These are phyloP conservation scores for Fusarium chaquense DNA, from an alignment of 2,329 filamentous ascomycete genomes.

Conservation along the genomic window DNA sequence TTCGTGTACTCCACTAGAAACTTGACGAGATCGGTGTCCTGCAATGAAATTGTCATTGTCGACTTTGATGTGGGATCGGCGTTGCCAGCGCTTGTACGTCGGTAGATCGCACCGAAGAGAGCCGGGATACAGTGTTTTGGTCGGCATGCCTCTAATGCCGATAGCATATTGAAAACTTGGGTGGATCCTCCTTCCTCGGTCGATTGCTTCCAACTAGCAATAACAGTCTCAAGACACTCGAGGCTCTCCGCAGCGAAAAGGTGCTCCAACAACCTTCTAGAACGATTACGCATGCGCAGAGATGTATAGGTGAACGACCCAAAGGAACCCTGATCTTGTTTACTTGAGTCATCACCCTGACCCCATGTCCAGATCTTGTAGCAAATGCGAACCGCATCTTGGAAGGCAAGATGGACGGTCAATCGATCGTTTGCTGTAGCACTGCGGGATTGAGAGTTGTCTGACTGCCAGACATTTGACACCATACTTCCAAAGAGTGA, in stretches of 20 bases:
- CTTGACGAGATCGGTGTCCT: conserved; percentile 84
- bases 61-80: conserved; percentile 85
- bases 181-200: conserved; percentile 62
- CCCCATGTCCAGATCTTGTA: conserved; percentile 97
- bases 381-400: conserved; percentile 92
- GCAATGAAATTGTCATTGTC: conserved; percentile 85
- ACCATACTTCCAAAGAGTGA: conserved; percentile 96
- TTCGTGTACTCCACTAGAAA: conserved; percentile 92
- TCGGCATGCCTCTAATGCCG: conserved; percentile 89
- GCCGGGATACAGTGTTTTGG: conserved; percentile 93
- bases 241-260: conserved; percentile 92
- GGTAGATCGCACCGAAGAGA: conserved; percentile 96
- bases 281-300: conserved; percentile 88
- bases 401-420: conserved; percentile 94
- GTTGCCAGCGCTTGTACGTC: conserved; percentile 85
- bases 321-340: conserved; percentile 74
- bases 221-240: conserved; percentile 91
- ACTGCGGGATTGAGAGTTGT: conserved; percentile 80
- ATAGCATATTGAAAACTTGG: conserved; percentile 85
- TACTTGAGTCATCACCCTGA: conserved; percentile 67
- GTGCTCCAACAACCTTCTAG: conserved; percentile 88
- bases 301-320: conserved; percentile 94
- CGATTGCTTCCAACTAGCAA: conserved; percentile 80
- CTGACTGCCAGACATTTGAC: conserved; percentile 86
- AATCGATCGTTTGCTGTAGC: conserved; percentile 92